Conservation (phyloP, 306 rosid species). For the Hylodesmum podocarpum region DNA sequence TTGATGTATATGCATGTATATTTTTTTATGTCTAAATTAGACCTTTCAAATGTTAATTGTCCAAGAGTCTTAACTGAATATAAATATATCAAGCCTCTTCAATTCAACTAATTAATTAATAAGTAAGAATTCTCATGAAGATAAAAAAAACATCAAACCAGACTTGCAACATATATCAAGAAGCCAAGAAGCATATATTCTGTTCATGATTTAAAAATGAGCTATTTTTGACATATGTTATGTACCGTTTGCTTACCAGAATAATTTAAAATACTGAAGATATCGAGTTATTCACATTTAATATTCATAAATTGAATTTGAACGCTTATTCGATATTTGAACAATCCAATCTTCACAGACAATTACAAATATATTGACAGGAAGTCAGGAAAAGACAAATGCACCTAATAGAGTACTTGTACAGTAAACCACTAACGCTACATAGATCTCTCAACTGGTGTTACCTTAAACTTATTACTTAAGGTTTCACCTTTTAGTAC, state of each 20-base stretch:
- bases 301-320: not conserved
- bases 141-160: not conserved
- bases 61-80: not conserved
- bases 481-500: not conserved
- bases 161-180: not conserved
- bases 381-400: not conserved
- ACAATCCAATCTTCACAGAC: not conserved
- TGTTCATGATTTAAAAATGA: not conserved
- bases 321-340: not conserved
- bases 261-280: not conserved
- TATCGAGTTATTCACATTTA: not conserved
- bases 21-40: too few species aligned
- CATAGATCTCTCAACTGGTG: not conserved
- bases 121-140: not conserved
- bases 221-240: not conserved
- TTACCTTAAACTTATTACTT: not conserved
- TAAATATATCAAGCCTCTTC: not conserved
- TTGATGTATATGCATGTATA: not conserved
- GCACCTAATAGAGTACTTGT: not conserved
- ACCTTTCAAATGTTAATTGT: not conserved
- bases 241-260: not conserved
- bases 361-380: not conserved
- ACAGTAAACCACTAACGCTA: not conserved
- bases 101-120: too few species aligned
- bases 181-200: not conserved